phyloP scores from a whole-genome alignment of 2,329 filamentous ascomycete genomes.

The Fusarium stilboides region DNA sequence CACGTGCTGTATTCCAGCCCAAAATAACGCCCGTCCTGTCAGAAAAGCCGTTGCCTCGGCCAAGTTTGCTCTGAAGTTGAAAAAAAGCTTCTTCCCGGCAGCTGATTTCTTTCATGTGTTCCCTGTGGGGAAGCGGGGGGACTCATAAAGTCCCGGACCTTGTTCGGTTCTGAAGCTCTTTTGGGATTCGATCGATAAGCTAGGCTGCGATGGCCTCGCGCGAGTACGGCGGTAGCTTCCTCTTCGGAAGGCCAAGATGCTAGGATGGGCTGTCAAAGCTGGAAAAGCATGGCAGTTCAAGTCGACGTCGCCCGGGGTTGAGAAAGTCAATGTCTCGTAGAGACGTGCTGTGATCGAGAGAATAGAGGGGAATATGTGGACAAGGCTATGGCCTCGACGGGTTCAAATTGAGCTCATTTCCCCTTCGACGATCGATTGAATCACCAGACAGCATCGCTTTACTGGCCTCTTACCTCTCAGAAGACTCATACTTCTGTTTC shows the following conservation, averaged over 20 bases:
- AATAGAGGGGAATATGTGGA: neutral
- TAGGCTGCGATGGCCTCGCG: conserved; percentile 17
- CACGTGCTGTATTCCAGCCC: conserved; percentile 24
- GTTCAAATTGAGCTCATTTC: conserved; percentile 45
- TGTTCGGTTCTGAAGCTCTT: conserved; percentile 36
- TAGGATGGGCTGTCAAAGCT: conserved; percentile 8
- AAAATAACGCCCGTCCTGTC: conserved; percentile 2
- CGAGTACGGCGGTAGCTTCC: conserved; percentile 44
- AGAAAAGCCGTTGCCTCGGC: conserved; percentile 30
- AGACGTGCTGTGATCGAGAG: neutral
- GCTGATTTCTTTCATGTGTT: conserved; percentile 33
- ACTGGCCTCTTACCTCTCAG: neutral
- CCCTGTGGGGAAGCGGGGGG: conserved; percentile 42
- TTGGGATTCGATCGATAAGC: conserved; percentile 36
- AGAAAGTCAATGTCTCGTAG: neutral
- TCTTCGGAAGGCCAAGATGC: conserved; percentile 37
- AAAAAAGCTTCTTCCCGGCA: neutral
- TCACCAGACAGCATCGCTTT: conserved; percentile 19
- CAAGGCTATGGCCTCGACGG: neutral
- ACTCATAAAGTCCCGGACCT: neutral
- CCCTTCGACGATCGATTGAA: conserved; percentile 29
- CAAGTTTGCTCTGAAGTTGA: neutral
- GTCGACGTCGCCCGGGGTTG: conserved; percentile 24
- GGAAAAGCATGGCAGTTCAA: conserved; percentile 6
- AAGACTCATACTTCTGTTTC: conserved; percentile 9